A percentile compares a stretch with the other conserved stretches of the same genome.
phyloP scores from a whole-genome alignment of 495 filamentous ascomycete genomes.

The Annulohypoxylon maeteangense region DNA sequence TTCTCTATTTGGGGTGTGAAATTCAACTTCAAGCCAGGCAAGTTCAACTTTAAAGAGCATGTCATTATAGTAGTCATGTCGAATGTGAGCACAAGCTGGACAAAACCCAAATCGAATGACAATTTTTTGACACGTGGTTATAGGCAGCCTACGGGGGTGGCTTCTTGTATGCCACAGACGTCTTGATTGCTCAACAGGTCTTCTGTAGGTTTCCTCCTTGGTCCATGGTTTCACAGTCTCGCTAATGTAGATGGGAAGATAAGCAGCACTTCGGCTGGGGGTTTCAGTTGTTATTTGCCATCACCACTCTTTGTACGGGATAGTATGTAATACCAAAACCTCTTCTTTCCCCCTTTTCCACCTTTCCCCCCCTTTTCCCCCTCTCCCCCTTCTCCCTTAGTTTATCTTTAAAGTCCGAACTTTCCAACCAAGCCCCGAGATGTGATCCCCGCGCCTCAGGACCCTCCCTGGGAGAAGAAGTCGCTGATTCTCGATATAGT shows the following conservation, averaged over 20 bases:
- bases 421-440: no score
- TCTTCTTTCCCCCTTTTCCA: not conserved
- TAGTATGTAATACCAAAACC: constrained; percentile 48
- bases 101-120: not conserved
- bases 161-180: constrained; percentile 60
- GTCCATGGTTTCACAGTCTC: not conserved
- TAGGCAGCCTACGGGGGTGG: constrained; percentile 58
- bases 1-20: constrained; percentile 68
- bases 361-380: no score
- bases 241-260: constrained; percentile 33
- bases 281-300: constrained; percentile 73
- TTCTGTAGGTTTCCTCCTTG: constrained; percentile 50
- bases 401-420: not conserved
- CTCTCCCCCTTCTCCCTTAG: not conserved
- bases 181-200: constrained; percentile 56
- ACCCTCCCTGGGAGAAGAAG: not conserved
- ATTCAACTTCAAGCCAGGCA: constrained; percentile 73
- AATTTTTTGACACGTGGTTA: constrained; percentile 22
- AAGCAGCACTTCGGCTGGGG: constrained; percentile 65
- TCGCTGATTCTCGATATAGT: not conserved
- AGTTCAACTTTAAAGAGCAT: constrained; percentile 85
- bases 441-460: not conserved
- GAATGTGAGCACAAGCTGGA: constrained; percentile 54
- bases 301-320: constrained; percentile 77
- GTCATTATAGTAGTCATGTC: constrained; percentile 81